A percentile compares a stretch with the other conserved stretches of the same genome.
Evolutionary conservation across 257 asterid genomes (phyloP).

Genomic region (Lavandula angustifolia): DNA sequence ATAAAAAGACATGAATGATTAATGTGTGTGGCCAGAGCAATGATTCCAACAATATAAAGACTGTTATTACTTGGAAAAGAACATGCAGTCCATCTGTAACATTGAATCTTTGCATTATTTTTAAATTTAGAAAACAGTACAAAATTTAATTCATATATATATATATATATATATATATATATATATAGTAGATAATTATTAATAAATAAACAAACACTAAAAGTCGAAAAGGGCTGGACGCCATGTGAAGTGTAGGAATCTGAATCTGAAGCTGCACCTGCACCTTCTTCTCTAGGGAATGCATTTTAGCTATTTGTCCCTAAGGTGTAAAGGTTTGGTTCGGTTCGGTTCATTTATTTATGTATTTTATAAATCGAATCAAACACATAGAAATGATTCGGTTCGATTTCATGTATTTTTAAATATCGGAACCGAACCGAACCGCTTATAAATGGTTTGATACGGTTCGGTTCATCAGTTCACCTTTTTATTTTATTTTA

Average conservation of each 20-base stretch:
- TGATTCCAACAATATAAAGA: constrained; percentile 17
- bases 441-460: too few species aligned
- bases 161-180: too few species aligned
- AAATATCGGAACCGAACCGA: too few species aligned
- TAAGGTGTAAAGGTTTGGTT: too few species aligned
- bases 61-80: constrained; percentile 40
- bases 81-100: constrained; percentile 69
- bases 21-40: not conserved
- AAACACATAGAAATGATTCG: too few species aligned
- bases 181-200: constrained; percentile 30
- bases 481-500: too few species aligned
- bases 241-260: constrained; percentile 53
- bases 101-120: constrained; percentile 35
- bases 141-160: constrained; percentile 19
- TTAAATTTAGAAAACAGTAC: constrained; percentile 26
- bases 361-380: too few species aligned
- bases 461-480: too few species aligned
- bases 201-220: constrained; percentile 37
- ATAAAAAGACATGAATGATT: constrained; percentile 30
- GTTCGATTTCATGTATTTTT: too few species aligned
- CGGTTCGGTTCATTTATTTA: too few species aligned
- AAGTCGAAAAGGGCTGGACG: constrained; percentile 37
- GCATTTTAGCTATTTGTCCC: constrained; percentile 16
- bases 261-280: constrained; percentile 37
- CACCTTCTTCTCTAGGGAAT: constrained; percentile 42